phyloP scores from a whole-genome alignment of 179 eudicot species.

The Patellifolia procumbens region DNA sequence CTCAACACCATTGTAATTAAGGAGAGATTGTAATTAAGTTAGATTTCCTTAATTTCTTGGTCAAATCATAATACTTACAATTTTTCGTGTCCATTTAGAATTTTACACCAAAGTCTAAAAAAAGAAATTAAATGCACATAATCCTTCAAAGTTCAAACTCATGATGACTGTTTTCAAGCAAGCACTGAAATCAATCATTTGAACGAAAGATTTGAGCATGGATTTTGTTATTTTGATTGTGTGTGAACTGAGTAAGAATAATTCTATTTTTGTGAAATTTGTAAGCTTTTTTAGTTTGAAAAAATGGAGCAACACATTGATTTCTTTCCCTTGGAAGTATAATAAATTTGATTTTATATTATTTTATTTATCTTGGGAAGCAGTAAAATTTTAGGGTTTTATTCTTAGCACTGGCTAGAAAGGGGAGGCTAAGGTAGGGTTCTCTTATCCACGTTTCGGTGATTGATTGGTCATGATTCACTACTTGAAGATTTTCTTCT shows the following conservation, averaged over 20 bases:
- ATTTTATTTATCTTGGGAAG: neutral
- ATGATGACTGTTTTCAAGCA: conserved; percentile 7
- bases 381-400: neutral
- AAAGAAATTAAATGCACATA: neutral
- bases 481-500: neutral
- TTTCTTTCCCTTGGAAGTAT: conserved; percentile 14
- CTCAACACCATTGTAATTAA: neutral
- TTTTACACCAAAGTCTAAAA: neutral
- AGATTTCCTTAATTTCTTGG: conserved; percentile 20
- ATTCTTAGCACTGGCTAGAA: conserved; percentile 1
- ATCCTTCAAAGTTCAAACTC: neutral
- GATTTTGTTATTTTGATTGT: conserved; percentile 22
- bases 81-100: neutral
- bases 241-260: neutral
- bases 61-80: neutral
- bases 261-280: conserved; percentile 11
- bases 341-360: neutral
- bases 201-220: conserved; percentile 3
- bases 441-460: neutral
- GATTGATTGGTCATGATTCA: neutral
- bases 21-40: neutral
- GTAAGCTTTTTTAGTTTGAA: conserved; percentile 15
- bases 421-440: neutral
- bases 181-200: conserved; percentile 14
- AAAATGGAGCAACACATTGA: neutral